phyloP scores from a whole-genome alignment of 352 stramenopile species.

The Thalassiosira hispida region DNA sequence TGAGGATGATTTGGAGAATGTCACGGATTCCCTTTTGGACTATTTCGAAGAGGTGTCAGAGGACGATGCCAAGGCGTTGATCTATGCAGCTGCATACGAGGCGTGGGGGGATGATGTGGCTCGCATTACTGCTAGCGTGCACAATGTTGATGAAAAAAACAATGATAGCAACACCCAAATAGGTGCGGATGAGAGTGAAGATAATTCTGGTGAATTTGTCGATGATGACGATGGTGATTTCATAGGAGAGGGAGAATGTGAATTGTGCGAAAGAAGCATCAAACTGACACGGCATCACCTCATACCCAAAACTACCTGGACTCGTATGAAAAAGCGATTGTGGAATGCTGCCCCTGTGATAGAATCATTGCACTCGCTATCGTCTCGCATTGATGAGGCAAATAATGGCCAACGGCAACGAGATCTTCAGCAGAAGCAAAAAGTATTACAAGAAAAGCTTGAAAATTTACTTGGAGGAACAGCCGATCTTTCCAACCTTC shows the following conservation, averaged over 20 bases:
- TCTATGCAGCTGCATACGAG: too few species aligned
- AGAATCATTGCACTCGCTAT: constrained; percentile 27
- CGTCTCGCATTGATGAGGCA: neutral
- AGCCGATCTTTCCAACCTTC: constrained; percentile 9
- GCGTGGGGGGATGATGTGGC: too few species aligned
- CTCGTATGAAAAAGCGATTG: constrained; percentile 57
- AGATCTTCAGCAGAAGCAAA: constrained; percentile 3
- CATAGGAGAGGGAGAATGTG: constrained; percentile 84
- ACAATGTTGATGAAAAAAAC: too few species aligned
- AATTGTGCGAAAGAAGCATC: constrained; percentile 91
- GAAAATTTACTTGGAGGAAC: constrained; percentile 31
- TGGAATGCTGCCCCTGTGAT: constrained; percentile 48
- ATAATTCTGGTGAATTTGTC: too few species aligned
- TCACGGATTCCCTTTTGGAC: too few species aligned
- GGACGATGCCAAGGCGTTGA: too few species aligned
- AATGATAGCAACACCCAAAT: too few species aligned
- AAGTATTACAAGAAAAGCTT: constrained; percentile 32
- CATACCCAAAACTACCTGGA: constrained; percentile 86
- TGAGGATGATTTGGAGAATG: too few species aligned
- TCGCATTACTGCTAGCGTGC: too few species aligned
- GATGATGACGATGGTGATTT: constrained; percentile 42
- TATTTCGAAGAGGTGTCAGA: too few species aligned
- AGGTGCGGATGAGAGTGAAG: too few species aligned
- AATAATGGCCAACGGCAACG: neutral
- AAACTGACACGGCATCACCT: constrained; percentile 92